Conservation (phyloP, 1,284 basidiomycete genomes). For the Anthracocystis panici-leucophaei region DNA sequence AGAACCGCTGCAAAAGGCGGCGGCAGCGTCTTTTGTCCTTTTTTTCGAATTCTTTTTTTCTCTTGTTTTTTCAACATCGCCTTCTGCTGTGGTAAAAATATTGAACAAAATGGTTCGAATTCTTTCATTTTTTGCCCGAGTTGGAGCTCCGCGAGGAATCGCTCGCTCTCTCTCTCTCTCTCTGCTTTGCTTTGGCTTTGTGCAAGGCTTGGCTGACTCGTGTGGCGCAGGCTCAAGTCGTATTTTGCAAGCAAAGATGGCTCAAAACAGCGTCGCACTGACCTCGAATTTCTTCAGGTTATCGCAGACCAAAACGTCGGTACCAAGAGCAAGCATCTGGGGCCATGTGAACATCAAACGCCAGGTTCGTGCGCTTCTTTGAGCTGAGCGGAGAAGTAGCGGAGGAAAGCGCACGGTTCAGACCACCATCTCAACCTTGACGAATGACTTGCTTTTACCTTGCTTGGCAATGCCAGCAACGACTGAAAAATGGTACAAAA, state of each 20-base stretch:
- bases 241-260: neutral
- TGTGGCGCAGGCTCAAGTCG: constrained; percentile 1
- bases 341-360: too few species aligned
- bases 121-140: neutral
- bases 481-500: constrained; percentile 2
- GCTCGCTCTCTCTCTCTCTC: neutral
- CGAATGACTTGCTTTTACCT: neutral
- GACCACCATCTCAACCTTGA: constrained; percentile 6
- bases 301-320: neutral
- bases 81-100: neutral
- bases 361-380: too few species aligned
- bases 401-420: constrained; percentile 9
- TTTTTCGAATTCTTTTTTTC: neutral
- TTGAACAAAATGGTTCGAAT: neutral
- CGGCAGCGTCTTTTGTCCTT: constrained; percentile 4
- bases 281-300: neutral
- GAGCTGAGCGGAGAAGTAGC: neutral
- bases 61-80: constrained; percentile 1
- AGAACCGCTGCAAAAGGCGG: neutral
- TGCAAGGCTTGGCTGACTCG: too few species aligned
- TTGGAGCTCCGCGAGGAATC: constrained; percentile 1
- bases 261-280: neutral
- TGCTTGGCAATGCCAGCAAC: neutral
- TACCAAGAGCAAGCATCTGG: too few species aligned
- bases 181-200: too few species aligned